Base-by-base conservation (phyloP, 257 asterid species). In the Gentiana dahurica region DNA sequence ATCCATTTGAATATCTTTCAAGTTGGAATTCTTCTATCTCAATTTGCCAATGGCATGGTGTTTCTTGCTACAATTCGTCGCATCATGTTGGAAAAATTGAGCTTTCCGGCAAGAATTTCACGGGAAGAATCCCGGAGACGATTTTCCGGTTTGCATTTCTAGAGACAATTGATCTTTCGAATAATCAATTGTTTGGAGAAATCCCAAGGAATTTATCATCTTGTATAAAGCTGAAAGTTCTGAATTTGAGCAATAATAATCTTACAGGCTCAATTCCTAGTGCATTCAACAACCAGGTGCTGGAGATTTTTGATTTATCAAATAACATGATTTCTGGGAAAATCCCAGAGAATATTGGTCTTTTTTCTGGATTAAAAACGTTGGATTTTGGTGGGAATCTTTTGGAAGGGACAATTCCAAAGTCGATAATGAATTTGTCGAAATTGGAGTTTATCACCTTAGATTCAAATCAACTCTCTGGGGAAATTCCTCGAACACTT, bases 341-440 rank as follows among this genome's bases (percentile, higher is more conserved):
- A 57, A 80, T 89, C 56, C 89, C 95, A 0, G 78, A 62, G 6
- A 39, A 58, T 3, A 67, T 86, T 34, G 94, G 97, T 36, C 51
- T 55, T n/a, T 60, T 77, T 41, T 78, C 94, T 3, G 75, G 85
- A 66, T 83, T 89, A 41, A 83, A 43, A 44, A 36, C 57, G 3
- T 75, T 89, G 15, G 95, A 86, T 66, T 62, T 89, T 52, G 97
- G 97, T 24, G 97, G 95, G 50, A 89, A 89, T 63, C 71, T 59
- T 24, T 66, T 89, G 47, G 38, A 64, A 1, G 95, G 95, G 34
- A 44, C 13, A 36, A 71, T 89, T 4, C 95, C 95, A 1, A 39
- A 58, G 13, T 83, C 94, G 8, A 43, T 86, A 4, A 49, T 63
- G 11, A 83, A 83, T 62, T 39, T 89, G 72, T 77, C 87, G 8